Percentiles rank a stretch among this genome's conserved stretches.
phyloP scores from a whole-genome alignment of 1,139 yeast species.

The Candida glucosophila region DNA sequence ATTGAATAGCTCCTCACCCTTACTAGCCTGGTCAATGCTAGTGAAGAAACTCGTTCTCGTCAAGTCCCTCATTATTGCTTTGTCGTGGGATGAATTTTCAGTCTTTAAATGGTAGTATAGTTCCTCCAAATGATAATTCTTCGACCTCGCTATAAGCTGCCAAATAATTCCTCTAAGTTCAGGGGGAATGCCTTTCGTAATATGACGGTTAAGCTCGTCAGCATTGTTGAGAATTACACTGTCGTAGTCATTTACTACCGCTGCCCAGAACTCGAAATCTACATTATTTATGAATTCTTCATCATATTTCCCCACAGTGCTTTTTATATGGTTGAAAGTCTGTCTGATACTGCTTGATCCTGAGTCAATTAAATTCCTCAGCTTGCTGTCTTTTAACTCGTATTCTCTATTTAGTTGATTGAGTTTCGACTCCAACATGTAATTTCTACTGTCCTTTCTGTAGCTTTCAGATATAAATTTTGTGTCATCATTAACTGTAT shows the following conservation, averaged over 20 bases:
- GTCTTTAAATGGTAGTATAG: conserved; percentile 45
- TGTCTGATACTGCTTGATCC: conserved; percentile 58
- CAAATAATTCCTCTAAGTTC: conserved; percentile 85
- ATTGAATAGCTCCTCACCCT: conserved; percentile 53
- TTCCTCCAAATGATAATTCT: conserved; percentile 65
- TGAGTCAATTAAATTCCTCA: conserved; percentile 42
- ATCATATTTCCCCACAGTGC: conserved; percentile 36
- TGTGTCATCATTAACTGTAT: conserved; percentile 6
- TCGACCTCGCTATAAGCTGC: conserved; percentile 84
- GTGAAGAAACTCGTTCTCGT: conserved; percentile 78
- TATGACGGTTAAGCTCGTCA: conserved; percentile 47
- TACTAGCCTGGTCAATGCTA: conserved; percentile 43
- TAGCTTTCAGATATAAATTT: conserved; percentile 14
- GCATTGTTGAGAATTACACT: conserved; percentile 57
- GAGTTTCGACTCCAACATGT: conserved; percentile 28
- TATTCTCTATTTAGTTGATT: conserved; percentile 21
- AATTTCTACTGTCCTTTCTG: conserved; percentile 18
- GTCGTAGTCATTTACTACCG: conserved; percentile 66
- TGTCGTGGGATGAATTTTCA: conserved; percentile 58
- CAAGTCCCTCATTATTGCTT: conserved; percentile 72
- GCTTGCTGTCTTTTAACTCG: conserved; percentile 20
- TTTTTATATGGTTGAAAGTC: conserved; percentile 49
- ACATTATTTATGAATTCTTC: conserved; percentile 28
- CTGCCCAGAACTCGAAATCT: conserved; percentile 89
- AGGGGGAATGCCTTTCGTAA: conserved; percentile 72